Base-by-base conservation (phyloP, 1,284 basidiomycete genomes). In the Malassezia psittaci region DNA sequence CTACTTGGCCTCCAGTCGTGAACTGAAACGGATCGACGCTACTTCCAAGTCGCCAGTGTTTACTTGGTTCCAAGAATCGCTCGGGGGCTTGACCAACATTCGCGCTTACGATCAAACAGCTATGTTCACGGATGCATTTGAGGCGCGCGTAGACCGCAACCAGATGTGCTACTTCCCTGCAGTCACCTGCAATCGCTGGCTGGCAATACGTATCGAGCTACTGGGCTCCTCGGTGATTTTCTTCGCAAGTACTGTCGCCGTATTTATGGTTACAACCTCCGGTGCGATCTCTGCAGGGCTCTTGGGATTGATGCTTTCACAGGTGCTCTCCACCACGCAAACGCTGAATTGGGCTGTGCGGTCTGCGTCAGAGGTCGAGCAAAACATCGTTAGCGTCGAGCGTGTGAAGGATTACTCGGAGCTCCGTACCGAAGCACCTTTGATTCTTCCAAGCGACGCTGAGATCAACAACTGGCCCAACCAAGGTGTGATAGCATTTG, bases 1-100 rank as follows among this genome's bases (percentile, higher is more conserved):
- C 77, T 96, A 94, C 75, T 82, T 96, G 15, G 80, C 88, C 1
- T 90, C 90, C 0, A 90, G 87, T 11, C 84, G 90, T 48, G 90
- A 93, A 74, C 81, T 94, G 44, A 93, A 94, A 76, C 85, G 90
- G 19, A 80, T 96, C 9, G 90, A 94, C 68, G 86, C 91, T 5
- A 84, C 88, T 29, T 87, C 87, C 11, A 85, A 87, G 53, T 89
- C 87, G 1, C 91, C 91, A 9, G 88, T 96, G 63, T 93, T 94
- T 72, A 79, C 79, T 1, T 77, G 83, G 53, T 82, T 81, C 68
- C 69, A 86, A 16, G 90, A 96, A 74, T 86, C 87, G 0, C 79
- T 96, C 10, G 81, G 83, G 4, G 91, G 90, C 8, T 77, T 91
- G 9, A 82, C 86, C 1, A 89, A 87, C 16, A 93, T 96, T 66